A percentile compares a stretch with the other conserved stretches of the same genome.
Evolutionary conservation across 2,329 filamentous ascomycete species (phyloP).

Genomic region (Aureobasidium mangrovei): DNA sequence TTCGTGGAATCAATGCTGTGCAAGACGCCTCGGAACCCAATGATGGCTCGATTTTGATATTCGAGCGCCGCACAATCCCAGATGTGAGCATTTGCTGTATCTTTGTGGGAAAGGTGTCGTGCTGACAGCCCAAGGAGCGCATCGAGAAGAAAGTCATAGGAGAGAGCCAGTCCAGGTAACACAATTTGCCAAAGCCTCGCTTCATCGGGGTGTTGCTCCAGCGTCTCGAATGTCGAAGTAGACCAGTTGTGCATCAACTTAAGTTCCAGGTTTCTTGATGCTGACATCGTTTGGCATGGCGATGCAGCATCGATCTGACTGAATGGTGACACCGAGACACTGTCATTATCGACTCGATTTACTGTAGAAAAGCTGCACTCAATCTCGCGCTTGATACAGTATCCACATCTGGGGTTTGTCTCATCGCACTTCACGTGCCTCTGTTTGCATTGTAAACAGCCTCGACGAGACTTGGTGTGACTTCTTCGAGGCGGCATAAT

Average conservation of each 20-base stretch:
- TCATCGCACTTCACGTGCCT: slow-evolving; percentile 17
- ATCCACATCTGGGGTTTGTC: slow-evolving; percentile 8
- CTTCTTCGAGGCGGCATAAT: background rate
- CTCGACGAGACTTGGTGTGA: slow-evolving; percentile 15
- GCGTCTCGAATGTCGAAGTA: background rate
- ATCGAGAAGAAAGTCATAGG: background rate
- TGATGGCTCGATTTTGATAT: background rate
- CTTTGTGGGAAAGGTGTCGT: background rate
- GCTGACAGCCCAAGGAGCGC: background rate
- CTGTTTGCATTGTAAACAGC: slow-evolving; percentile 16
- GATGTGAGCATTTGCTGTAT: background rate
- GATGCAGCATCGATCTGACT: background rate
- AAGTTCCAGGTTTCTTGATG: background rate
- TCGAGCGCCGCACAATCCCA: slow-evolving; percentile 6
- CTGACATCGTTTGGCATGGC: background rate
- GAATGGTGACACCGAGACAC: background rate
- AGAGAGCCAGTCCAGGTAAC: background rate
- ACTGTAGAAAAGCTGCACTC: background rate
- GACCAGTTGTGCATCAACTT: slow-evolving; percentile 4
- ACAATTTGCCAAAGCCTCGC: background rate
- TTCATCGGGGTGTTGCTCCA: background rate
- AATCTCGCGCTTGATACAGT: slow-evolving; percentile 9
- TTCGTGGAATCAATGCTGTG: background rate
- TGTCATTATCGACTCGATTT: background rate
- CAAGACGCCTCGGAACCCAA: background rate